Evolutionary conservation across 2,329 filamentous ascomycete species (phyloP).

Genomic region (Pyrenophora graminea): DNA sequence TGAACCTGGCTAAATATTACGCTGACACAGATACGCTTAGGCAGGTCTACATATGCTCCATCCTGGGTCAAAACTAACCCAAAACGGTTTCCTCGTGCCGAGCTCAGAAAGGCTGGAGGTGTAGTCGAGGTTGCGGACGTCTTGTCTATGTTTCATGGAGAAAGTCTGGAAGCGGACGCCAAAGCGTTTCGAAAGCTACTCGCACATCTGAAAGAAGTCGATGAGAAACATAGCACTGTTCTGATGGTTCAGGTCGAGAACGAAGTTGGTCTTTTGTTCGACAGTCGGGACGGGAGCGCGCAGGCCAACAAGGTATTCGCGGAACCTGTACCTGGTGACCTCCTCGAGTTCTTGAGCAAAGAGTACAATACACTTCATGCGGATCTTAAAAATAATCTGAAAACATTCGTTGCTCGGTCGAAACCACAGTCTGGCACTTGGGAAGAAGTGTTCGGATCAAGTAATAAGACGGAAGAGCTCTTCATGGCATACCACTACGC

Average conservation of each 20-base stretch:
- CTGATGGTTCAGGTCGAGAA: slow-evolving; percentile 65
- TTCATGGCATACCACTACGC: slow-evolving; percentile 57
- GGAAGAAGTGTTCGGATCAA: slow-evolving; percentile 49
- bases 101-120: slow-evolving; percentile 26
- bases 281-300: slow-evolving; percentile 53
- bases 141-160: slow-evolving; percentile 41
- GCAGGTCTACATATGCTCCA: slow-evolving; percentile 32
- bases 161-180: slow-evolving; percentile 43
- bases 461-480: slow-evolving; percentile 48
- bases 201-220: slow-evolving; percentile 50
- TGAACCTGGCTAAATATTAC: too few species aligned
- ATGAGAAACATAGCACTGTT: slow-evolving; percentile 54
- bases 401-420: slow-evolving; percentile 6
- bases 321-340: slow-evolving; percentile 43
- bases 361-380: slow-evolving; percentile 39
- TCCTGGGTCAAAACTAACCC: slow-evolving; percentile 41
- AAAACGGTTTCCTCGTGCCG: slow-evolving; percentile 37
- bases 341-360: slow-evolving; percentile 37
- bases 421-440: slow-evolving; percentile 33
- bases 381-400: slow-evolving; percentile 10
- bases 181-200: slow-evolving; percentile 49
- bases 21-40: background rate
- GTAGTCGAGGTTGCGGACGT: slow-evolving; percentile 28
- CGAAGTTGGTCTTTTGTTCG: slow-evolving; percentile 56
- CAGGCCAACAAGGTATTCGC: slow-evolving; percentile 47